A percentile compares a stretch with the other conserved stretches of the same genome.
phyloP scores from a whole-genome alignment of 106 monocot species.

The Dendrobium chrysotoxum region DNA sequence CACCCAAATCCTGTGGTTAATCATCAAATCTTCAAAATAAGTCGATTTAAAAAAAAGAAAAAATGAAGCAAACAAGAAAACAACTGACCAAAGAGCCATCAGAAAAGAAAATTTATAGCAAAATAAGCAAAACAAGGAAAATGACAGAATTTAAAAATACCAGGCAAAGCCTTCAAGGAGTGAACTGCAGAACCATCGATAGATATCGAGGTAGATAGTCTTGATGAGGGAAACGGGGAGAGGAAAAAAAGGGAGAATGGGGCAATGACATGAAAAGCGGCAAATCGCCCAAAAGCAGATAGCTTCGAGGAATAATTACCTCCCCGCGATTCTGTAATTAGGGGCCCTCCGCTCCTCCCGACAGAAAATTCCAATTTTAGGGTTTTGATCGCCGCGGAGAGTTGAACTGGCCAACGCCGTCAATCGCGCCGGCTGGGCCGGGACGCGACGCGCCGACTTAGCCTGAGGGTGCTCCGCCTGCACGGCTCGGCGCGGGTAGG shows the following conservation, averaged over 20 bases:
- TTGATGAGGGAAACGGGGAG: not conserved
- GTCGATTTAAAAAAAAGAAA: not conserved
- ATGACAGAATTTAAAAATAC: constrained; percentile 3
- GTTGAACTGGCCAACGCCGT: constrained; percentile 1
- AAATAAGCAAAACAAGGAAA: not conserved
- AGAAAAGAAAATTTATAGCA: not conserved
- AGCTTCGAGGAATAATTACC: not conserved
- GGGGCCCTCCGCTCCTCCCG: too few relatives aligned
- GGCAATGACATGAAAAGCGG: not conserved
- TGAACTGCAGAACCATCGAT: constrained; percentile 1
- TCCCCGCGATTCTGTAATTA: not conserved
- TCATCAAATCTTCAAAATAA: not conserved
- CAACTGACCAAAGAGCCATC: not conserved
- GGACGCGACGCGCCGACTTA: not conserved
- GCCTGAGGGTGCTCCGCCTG: not conserved
- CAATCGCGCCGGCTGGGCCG: not conserved
- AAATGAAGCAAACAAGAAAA: not conserved
- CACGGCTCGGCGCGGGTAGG: not conserved
- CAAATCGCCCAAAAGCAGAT: constrained; percentile 5
- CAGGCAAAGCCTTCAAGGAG: not conserved
- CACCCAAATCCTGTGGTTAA: not conserved
- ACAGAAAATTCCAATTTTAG: not conserved
- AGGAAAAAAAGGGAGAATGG: not conserved
- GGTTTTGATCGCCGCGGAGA: not conserved
- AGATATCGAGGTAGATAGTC: not conserved